Evolutionary conservation across 225 moss, liverwort and hornwort genomes (phyloP), one percentile per base, ranked within the genome.

Genomic region (Pseudoscleropodium purum): DNA sequence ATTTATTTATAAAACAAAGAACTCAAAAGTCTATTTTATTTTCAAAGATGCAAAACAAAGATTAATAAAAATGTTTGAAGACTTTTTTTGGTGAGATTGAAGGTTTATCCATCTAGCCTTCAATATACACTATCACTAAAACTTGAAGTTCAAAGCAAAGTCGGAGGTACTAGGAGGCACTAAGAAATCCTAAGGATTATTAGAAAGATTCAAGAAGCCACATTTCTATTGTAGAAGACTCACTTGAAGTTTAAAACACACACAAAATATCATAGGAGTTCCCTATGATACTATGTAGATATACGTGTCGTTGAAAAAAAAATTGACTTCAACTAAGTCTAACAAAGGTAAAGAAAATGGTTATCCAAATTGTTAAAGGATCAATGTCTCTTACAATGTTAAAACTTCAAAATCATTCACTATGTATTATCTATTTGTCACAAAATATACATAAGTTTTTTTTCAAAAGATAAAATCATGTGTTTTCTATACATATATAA

Each of bases 261-360:
- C 3, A 45, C 10, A 45, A 45, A 74, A 45, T 29, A 29, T 17
- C 10, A 17, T 26, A 45, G 1, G 10, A 29, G 10, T 10, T 10
- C 15, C 3, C 1, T 29, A 10, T 3, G 6, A 74, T 43, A 27
- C 2, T 73, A 43, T 2, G 74, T 3, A 3, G 1, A 43, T 43
- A 43, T 29, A 17, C 17, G 14, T 16, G 43, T 43, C 16, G 45
- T 29, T 45, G 3, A 17, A 73, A 45, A 2, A 74, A 43, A 0
- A 1, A 29, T 45, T 43, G 17, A 29, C 15, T 73, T 29, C 10
- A 18, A 15, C 3, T 8, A 72, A 26, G 8, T 15, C 15, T 8
- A 41, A 24, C 13, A 69, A 13, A 6, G 11, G 11, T 43, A 9
- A 10, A 17, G 10, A 29, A 17, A 45, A 45, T 47, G 47, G 5